These are phyloP conservation scores for Pseudogymnoascus sp. DNA, from an alignment of 2,329 filamentous ascomycete species.

Conservation along the genomic window DNA sequence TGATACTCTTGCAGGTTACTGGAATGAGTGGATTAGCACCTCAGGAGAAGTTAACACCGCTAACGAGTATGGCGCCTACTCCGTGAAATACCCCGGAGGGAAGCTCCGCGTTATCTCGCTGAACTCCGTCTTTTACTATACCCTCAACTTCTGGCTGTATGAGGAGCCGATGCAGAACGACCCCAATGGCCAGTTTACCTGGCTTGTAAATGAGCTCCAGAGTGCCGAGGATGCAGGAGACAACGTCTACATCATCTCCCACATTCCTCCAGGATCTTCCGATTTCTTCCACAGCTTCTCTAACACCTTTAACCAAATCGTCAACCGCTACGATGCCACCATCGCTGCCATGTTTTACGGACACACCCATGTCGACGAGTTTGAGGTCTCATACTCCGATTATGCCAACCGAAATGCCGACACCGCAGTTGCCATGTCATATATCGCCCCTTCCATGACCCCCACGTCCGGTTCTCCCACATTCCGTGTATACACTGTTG, in stretches of 20 bases:
- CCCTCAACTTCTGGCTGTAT: constrained; percentile 33
- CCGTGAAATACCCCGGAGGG: constrained; percentile 23
- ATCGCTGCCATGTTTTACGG: constrained; percentile 28
- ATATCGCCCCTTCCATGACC: constrained; percentile 28
- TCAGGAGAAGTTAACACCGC: constrained; percentile 21
- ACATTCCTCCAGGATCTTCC: constrained; percentile 26
- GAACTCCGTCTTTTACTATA: constrained; percentile 36
- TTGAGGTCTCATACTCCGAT: constrained; percentile 27
- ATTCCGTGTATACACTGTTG: constrained; percentile 28
- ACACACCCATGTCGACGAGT: constrained; percentile 29
- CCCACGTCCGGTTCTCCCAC: constrained; percentile 27
- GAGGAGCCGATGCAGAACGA: constrained; percentile 31
- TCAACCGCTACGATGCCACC: constrained; percentile 24
- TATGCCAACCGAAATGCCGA: constrained; percentile 19
- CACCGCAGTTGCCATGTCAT: constrained; percentile 24
- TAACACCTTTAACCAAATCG: constrained; percentile 28
- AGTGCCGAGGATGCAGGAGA: constrained; percentile 30
- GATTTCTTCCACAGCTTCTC: constrained; percentile 32
- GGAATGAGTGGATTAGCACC: constrained; percentile 28
- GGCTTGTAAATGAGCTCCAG: constrained; percentile 32
- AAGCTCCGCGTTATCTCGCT: constrained; percentile 35
- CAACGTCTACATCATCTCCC: constrained; percentile 32
- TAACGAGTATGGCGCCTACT: constrained; percentile 30
- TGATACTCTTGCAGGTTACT: constrained; percentile 28
- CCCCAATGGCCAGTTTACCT: constrained; percentile 29